phyloP scores from a whole-genome alignment of 306 rosid species.

The Biancaea sappan region DNA sequence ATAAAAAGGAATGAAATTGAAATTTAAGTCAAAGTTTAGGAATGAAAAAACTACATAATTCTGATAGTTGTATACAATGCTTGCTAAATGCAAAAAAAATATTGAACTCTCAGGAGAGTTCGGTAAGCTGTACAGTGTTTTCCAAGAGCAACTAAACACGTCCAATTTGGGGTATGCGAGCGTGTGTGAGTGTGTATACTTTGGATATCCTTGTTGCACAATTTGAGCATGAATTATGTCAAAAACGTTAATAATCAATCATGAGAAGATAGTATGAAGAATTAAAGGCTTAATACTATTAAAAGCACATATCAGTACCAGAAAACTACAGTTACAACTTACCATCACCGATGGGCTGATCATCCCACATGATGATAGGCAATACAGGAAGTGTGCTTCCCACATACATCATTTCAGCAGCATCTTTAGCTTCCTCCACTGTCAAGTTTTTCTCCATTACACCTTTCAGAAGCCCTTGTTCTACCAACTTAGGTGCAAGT shows the following conservation, averaged over 20 bases:
- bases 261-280: slow-evolving; percentile 12
- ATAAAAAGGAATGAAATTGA: no score
- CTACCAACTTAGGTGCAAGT: slow-evolving; percentile 70
- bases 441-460: slow-evolving; percentile 49
- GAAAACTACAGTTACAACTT: slow-evolving; percentile 30
- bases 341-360: slow-evolving; percentile 77
- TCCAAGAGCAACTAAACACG: neutral
- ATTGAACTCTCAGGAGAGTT: neutral
- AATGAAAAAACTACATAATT: no score
- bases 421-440: slow-evolving; percentile 64
- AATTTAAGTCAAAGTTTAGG: no score
- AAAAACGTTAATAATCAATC: no score
- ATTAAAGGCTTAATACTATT: slow-evolving; percentile 10
- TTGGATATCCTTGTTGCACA: no score
- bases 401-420: slow-evolving; percentile 89
- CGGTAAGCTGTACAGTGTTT: neutral
- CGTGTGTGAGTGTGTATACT: no score
- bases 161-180: neutral
- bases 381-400: slow-evolving; percentile 89
- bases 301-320: slow-evolving; percentile 1
- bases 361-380: slow-evolving; percentile 89
- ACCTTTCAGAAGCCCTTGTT: slow-evolving; percentile 58
- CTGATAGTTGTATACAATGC: neutral
- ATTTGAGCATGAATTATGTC: no score
- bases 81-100: neutral